A percentile compares a stretch with the other conserved stretches of the same genome.
Evolutionary conservation across 306 rosid species (phyloP).

Genomic region (Luffa acutangula): DNA sequence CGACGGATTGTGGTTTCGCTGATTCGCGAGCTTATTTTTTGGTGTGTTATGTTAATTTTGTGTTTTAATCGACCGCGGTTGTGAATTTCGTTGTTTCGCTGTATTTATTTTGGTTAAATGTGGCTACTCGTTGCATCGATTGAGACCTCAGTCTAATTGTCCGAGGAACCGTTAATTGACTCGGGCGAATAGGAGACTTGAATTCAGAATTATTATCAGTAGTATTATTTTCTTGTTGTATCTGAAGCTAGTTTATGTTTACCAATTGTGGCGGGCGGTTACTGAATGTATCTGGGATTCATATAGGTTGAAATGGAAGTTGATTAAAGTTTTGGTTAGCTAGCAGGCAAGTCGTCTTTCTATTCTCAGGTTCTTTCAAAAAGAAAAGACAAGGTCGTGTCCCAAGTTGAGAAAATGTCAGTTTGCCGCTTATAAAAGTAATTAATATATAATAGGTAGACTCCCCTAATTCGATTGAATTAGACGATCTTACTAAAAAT

Average conservation of each 20-base stretch:
- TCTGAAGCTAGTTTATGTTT: slow-evolving; percentile 6
- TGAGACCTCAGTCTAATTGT: background rate
- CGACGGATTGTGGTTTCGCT: background rate
- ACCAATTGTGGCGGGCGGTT: background rate
- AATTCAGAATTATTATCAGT: background rate
- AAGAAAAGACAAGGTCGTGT: background rate
- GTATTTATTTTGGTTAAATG: background rate
- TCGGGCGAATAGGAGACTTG: background rate
- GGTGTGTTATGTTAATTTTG: background rate
- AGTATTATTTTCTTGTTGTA: background rate
- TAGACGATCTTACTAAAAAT: background rate
- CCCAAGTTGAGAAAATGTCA: background rate
- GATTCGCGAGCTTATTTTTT: background rate
- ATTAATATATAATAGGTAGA: background rate
- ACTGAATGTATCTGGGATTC: background rate
- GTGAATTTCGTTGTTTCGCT: background rate
- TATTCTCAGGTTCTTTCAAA: background rate
- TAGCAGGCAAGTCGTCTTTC: background rate
- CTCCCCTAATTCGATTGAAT: background rate
- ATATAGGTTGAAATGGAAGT: background rate
- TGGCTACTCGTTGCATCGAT: background rate
- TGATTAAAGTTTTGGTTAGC: background rate
- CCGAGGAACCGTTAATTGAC: background rate
- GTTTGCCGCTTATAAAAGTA: background rate
- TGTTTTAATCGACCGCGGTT: background rate